Base-by-base conservation (phyloP, 164 flowering plant species). In the Annona squamosa region DNA sequence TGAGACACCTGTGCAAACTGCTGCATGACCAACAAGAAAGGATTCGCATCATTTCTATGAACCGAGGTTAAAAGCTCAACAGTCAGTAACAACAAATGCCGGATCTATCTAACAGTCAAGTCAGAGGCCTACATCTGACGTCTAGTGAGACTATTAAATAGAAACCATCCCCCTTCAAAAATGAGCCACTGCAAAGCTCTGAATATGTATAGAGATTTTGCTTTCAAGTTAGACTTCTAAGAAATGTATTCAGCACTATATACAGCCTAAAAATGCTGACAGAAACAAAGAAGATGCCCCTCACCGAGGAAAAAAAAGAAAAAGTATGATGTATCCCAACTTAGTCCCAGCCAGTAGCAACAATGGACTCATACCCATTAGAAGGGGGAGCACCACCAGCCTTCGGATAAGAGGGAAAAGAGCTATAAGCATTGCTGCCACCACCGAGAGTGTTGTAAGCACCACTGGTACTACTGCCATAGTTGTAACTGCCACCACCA, bases 341-440 rank as follows among this genome's bases (percentile, higher is more conserved):
- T 76, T 70, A 86, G 41, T 86, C 85, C 85, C 86, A 84, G 17
- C 85, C 86, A 72, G 65, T 75, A 19, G 84, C 78, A 62, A 77
- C 85, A 74, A 81, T 59, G 37, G 81, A 26, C 16, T 43, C 77
- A 70, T 74, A 81, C 0, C 37, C 70, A 46, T n/a, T 6, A 4
- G 70, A 68, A 45, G 68, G 17, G 17, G 4, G 16, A 43, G 42
- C 26, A 10, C 66, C 26, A 13, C 66, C 6, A 52, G 10, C 37
- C 9, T 52, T 4, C 37, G 37, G 37, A 26, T 47, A 48, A 69
- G 46, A 48, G 43, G 16, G 2, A 59, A 18, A 43, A 57, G 63
- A 26, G 46, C 16, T 61, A 41, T 63, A 63, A 63, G 26, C 37
- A 19, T 26, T 37, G n/a, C 17, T n/a, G 57, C 71, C 48, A 17